phyloP scores from a whole-genome alignment of 2,329 filamentous ascomycete genomes.

The Neonectria neomacrospora region DNA sequence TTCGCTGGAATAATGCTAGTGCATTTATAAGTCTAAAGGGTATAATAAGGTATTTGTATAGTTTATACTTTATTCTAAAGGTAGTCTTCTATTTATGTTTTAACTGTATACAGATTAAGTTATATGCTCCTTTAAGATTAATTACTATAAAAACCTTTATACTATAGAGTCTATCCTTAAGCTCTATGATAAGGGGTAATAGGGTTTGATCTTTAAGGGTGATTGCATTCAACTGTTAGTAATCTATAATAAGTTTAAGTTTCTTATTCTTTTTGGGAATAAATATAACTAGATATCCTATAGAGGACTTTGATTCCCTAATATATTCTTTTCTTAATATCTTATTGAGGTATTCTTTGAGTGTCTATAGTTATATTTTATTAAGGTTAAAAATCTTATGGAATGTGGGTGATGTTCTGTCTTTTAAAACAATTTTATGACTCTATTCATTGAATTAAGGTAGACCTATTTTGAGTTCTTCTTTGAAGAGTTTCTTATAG shows the following conservation, averaged over 20 bases:
- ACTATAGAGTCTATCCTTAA: conserved; percentile 33
- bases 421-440: too few species aligned
- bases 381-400: background rate
- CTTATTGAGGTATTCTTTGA: background rate
- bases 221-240: conserved; percentile 40
- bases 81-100: conserved; percentile 50
- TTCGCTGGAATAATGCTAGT: conserved; percentile 28
- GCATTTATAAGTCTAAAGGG: conserved; percentile 42
- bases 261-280: conserved; percentile 36
- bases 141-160: conserved; percentile 29
- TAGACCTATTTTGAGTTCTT: too few species aligned
- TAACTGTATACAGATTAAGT: conserved; percentile 47
- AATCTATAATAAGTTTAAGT: conserved; percentile 43
- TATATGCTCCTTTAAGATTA: conserved; percentile 41
- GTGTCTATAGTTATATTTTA: conserved; percentile 18
- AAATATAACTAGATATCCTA: conserved; percentile 32
- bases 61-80: conserved; percentile 47
- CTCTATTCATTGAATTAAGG: too few species aligned
- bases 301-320: conserved; percentile 16
- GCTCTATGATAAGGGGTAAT: conserved; percentile 43
- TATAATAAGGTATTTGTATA: conserved; percentile 50
- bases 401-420: too few species aligned
- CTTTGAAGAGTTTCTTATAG: too few species aligned
- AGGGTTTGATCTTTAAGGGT: conserved; percentile 42
- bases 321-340: conserved; percentile 34